Evolutionary conservation across 2,329 filamentous ascomycete genomes (phyloP).

Genomic region (Cylindrodendrum hubeiense): DNA sequence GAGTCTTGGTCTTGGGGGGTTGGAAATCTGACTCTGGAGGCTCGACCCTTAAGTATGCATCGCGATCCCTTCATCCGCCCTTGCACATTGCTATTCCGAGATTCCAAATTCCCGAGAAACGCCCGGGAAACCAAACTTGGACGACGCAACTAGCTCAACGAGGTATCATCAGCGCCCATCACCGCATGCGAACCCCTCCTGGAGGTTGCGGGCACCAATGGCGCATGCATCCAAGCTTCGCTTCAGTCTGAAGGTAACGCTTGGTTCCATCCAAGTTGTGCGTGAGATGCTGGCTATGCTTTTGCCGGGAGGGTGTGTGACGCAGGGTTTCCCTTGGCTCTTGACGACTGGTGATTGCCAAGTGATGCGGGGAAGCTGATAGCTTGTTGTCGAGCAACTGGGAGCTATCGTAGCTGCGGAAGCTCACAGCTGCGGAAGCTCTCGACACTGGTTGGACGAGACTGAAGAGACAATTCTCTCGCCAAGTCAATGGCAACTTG

Average conservation of each 20-base stretch:
- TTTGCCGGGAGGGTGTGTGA: constrained; percentile 9
- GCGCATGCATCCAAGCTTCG: constrained; percentile 28
- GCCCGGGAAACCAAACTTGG: constrained; percentile 24
- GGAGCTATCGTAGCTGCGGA: background rate
- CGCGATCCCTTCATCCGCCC: background rate
- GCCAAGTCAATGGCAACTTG: background rate
- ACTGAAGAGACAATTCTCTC: background rate
- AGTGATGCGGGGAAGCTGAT: constrained; percentile 7
- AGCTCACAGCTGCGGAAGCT: background rate
- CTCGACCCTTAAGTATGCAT: constrained; percentile 7
- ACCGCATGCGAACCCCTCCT: constrained; percentile 35
- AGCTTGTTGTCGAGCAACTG: background rate
- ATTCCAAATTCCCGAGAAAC: constrained; percentile 38
- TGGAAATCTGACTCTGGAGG: background rate
- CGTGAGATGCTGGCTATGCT: constrained; percentile 11
- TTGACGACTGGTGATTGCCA: background rate
- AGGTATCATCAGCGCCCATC: constrained; percentile 31
- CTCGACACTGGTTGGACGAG: background rate
- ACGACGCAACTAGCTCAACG: constrained; percentile 29
- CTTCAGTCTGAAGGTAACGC: constrained; percentile 24
- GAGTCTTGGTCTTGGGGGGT: constrained; percentile 3
- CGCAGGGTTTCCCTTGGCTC: constrained; percentile 1
- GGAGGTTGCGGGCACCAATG: constrained; percentile 44
- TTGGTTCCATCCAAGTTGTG: constrained; percentile 34
- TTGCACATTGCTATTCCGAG: constrained; percentile 5